Base-by-base conservation (phyloP, 768 basidiomycete species). In the Hydnomerulius pinastri region DNA sequence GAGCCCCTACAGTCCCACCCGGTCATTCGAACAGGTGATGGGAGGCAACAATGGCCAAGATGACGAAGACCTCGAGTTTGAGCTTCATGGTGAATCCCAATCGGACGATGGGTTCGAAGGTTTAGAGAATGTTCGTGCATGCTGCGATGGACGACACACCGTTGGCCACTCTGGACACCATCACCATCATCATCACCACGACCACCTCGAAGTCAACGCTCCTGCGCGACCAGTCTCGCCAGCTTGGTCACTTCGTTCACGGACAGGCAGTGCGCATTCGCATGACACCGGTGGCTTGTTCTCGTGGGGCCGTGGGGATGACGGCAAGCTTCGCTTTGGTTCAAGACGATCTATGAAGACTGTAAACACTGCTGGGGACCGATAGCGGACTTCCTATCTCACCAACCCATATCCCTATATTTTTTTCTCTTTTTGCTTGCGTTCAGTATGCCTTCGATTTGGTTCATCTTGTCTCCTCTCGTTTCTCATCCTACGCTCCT, bases 101-200 rank as follows among this genome's bases (percentile, higher is more conserved):
- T 87, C 83, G 11, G 90, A 91, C 56, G 85, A 85, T 27, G 91
- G 83, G 4, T 98, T 82, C 64, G 95, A 98, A 61, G 94, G 93
- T 0, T 68, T 98, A 47, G 95, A 98, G 73, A 98, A 98, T 61
- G 94, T 98, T 18, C 81, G 96, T 20, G 93, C 89, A 1, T 93
- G 91, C 65, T 93, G 90, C 60, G 90, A 92, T 65, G 91, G 90
- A 17, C 77, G 82, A 44, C 92, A 94, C 68, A 92, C 90, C 1
- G 90, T 94, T 15, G 90, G 90, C 0, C 80, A 78, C 51, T 73
- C 76, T 30, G 78, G 75, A 25, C 76, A 78, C 13, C 71, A 73
- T 33, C 77, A 81, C 42, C 80, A 82, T 46, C 85, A 84, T 39
- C 83, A 82, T 23, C 81, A 84, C 30, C 81, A 83, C 40, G 74